Conservation (phyloP, 805 yeast species). For the Spathaspora gorwiae region DNA sequence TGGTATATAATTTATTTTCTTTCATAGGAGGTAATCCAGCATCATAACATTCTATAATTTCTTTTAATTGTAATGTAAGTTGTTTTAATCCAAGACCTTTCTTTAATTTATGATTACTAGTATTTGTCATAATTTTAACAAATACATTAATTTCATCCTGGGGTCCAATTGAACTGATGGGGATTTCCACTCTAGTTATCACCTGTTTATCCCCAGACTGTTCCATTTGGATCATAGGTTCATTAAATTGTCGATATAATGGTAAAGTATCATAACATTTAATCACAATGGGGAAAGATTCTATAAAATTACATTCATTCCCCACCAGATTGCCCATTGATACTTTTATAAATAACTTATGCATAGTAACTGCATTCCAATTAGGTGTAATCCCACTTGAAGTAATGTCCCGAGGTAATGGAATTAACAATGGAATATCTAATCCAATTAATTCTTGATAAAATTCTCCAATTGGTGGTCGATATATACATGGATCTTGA, state of each 20-base stretch:
- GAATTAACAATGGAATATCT: conserved; percentile 57
- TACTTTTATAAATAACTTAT: conserved; percentile 39
- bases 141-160: conserved; percentile 42
- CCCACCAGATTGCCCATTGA: conserved; percentile 25
- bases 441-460: conserved; percentile 45
- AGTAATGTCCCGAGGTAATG: conserved; percentile 48
- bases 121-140: conserved; percentile 39
- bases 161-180: conserved; percentile 56
- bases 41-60: conserved; percentile 50
- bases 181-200: conserved; percentile 42
- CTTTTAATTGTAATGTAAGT: conserved; percentile 47
- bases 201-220: conserved; percentile 48
- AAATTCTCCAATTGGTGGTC: conserved; percentile 38
- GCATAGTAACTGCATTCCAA: conserved; percentile 47
- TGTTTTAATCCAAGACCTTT: conserved; percentile 38
- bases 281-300: conserved; percentile 47
- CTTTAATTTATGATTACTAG: conserved; percentile 23
- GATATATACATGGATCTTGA: conserved; percentile 30
- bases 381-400: conserved; percentile 47
- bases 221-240: conserved; percentile 42
- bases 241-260: conserved; percentile 49
- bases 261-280: conserved; percentile 57
- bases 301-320: conserved; percentile 27
- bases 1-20: conserved; percentile 37
- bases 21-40: conserved; percentile 46